A percentile compares a stretch with the other conserved stretches of the same genome.
Conservation (phyloP, 2,329 filamentous ascomycete species). For the Xylariaceae sp. region DNA sequence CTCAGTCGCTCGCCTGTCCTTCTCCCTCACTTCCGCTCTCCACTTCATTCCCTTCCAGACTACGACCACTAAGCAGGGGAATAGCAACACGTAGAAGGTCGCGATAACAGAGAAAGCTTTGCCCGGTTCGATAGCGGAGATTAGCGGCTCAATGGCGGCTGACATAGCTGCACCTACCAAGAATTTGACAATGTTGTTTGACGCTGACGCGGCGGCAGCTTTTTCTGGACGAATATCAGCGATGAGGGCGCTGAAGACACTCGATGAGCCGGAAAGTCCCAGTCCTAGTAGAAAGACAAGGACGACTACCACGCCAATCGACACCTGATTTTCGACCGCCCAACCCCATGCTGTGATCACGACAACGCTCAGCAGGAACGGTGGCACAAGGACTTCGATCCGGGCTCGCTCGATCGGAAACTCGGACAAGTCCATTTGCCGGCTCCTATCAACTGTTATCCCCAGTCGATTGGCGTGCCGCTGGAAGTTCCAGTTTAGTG, state of each 20-base stretch:
- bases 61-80: constrained; percentile 55
- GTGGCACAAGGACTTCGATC: constrained; percentile 32
- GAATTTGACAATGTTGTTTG: constrained; percentile 67
- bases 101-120: constrained; percentile 66
- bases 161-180: constrained; percentile 63
- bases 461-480: constrained; percentile 27
- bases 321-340: constrained; percentile 56
- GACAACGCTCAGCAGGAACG: constrained; percentile 59
- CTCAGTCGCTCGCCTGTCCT: constrained; percentile 12
- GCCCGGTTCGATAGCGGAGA: constrained; percentile 59
- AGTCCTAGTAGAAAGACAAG: constrained; percentile 62
- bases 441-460: constrained; percentile 22
- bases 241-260: constrained; percentile 63
- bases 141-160: constrained; percentile 64
- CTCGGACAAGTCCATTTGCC: constrained; percentile 25
- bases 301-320: constrained; percentile 59
- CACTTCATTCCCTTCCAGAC: constrained; percentile 53
- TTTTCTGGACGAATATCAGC: constrained; percentile 66
- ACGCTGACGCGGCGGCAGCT: constrained; percentile 64
- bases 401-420: constrained; percentile 32
- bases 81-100: constrained; percentile 53
- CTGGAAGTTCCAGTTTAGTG: constrained; percentile 38
- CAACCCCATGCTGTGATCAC: constrained; percentile 63
- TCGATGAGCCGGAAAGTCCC: constrained; percentile 63
- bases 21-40: constrained; percentile 55